phyloP scores from a whole-genome alignment of 352 stramenopile genomes.

The Phytophthora colocasiae region DNA sequence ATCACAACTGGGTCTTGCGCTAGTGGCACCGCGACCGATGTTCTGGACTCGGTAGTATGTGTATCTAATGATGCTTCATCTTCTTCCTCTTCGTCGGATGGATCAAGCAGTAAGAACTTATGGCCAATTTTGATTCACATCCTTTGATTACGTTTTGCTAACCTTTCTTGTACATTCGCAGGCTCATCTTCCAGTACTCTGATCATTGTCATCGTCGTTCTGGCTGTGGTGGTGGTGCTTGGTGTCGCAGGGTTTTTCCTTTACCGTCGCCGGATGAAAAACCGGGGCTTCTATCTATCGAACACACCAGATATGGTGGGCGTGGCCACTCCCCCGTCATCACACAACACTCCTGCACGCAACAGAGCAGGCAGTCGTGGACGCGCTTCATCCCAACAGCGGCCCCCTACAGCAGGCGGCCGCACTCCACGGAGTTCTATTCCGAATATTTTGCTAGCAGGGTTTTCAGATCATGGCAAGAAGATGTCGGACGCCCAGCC shows the following conservation, averaged over 20 bases:
- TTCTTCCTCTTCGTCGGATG: conserved; percentile 17
- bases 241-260: conserved; percentile 53
- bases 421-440: conserved; percentile 38
- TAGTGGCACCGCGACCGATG: conserved; percentile 42
- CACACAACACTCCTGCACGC: conserved; percentile 35
- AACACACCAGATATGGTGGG: conserved; percentile 46
- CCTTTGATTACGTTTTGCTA: not conserved
- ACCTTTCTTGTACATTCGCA: conserved; percentile 13
- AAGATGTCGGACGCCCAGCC: conserved; percentile 44
- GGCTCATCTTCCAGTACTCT: conserved; percentile 46
- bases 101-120: conserved; percentile 26
- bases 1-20: conserved; percentile 47
- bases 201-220: conserved; percentile 65
- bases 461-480: conserved; percentile 42
- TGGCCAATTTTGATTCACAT: not conserved
- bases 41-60: conserved; percentile 67
- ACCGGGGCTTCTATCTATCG: conserved; percentile 39
- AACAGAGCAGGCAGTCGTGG: conserved; percentile 38
- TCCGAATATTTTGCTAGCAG: conserved; percentile 42
- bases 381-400: conserved; percentile 41
- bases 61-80: conserved; percentile 35
- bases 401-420: conserved; percentile 27
- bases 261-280: conserved; percentile 59
- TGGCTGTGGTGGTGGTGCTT: conserved; percentile 56
- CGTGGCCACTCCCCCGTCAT: conserved; percentile 40